A percentile compares a stretch with the other conserved stretches of the same genome.
phyloP scores from a whole-genome alignment of 768 basidiomycete species.

The Boletus eberwhitei region DNA sequence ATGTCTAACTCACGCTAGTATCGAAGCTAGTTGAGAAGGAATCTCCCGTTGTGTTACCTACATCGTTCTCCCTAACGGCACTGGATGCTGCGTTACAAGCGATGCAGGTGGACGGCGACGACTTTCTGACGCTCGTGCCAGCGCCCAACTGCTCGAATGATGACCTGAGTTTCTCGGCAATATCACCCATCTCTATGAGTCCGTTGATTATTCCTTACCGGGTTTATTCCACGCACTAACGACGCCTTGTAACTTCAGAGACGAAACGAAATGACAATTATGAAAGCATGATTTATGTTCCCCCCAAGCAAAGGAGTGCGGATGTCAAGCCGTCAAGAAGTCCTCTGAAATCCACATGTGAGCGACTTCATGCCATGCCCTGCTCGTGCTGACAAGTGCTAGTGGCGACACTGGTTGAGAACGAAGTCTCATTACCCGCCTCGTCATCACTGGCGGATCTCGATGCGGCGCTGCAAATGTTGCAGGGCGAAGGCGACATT shows the following conservation, averaged over 20 bases:
- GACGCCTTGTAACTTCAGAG: not conserved
- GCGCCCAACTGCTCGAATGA: not conserved
- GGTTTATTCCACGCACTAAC: not conserved
- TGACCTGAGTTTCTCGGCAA: constrained; percentile 7
- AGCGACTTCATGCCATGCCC: not conserved
- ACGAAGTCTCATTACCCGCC: not conserved
- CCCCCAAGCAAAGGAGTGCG: not conserved
- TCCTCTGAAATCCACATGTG: constrained; percentile 8
- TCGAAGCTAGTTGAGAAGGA: not conserved
- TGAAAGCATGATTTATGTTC: not conserved
- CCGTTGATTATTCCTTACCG: not conserved
- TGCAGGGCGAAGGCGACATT: not conserved
- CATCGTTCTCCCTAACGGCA: constrained; percentile 14
- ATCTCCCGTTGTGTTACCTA: not conserved
- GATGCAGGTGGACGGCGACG: not conserved
- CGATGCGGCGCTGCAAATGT: not conserved
- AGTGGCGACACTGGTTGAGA: not conserved
- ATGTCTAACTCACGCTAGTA: constrained; percentile 8
- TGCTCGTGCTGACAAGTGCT: not conserved
- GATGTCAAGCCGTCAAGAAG: not conserved
- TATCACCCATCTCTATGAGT: not conserved
- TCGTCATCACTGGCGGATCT: constrained; percentile 4
- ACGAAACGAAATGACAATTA: not conserved
- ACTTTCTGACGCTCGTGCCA: constrained; percentile 1
- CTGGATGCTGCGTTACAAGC: constrained; percentile 13